These are phyloP conservation scores for Collariella sp. DNA, from an alignment of 495 filamentous ascomycete species.

Conservation along the genomic window DNA sequence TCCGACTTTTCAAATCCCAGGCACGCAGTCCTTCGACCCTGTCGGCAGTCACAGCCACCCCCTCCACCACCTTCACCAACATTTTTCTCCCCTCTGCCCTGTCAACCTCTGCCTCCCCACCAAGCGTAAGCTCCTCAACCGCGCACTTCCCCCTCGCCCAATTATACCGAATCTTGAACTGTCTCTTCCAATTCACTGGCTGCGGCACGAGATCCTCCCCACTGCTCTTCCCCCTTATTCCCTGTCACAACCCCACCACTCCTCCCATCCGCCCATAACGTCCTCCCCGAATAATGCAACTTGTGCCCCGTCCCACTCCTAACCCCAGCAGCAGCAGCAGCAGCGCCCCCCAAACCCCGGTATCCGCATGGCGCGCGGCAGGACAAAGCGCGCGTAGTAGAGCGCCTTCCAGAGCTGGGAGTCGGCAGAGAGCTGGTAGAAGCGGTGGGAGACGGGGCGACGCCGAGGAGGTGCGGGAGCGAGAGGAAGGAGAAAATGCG, in stretches of 20 bases:
- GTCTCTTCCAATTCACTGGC: slow-evolving; percentile 63
- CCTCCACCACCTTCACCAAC: slow-evolving; percentile 63
- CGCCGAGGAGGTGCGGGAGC: slow-evolving; percentile 56
- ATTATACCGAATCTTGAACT: slow-evolving; percentile 85
- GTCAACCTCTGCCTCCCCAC: slow-evolving; percentile 13
- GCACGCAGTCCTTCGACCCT: slow-evolving; percentile 57
- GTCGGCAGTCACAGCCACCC: slow-evolving; percentile 74
- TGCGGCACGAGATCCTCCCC: background rate
- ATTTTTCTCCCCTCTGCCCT: slow-evolving; percentile 25
- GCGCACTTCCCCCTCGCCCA: slow-evolving; percentile 80
- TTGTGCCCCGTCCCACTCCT: slow-evolving; percentile 23
- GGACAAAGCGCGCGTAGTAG: slow-evolving; percentile 85
- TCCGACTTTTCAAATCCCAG: slow-evolving; percentile 61
- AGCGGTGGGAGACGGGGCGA: slow-evolving; percentile 70
- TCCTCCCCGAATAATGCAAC: slow-evolving; percentile 61
- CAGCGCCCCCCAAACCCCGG: slow-evolving; percentile 49
- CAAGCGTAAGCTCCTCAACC: slow-evolving; percentile 66
- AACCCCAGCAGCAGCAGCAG: background rate
- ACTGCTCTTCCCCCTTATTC: slow-evolving; percentile 33
- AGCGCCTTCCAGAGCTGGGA: slow-evolving; percentile 84
- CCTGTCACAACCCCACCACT: slow-evolving; percentile 40
- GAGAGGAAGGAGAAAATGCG: slow-evolving; percentile 73
- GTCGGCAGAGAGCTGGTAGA: slow-evolving; percentile 67
- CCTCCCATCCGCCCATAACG: slow-evolving; percentile 72
- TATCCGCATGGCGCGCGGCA: slow-evolving; percentile 69